Conservation (phyloP, 306 rosid species). For the Purshia tridentata region DNA sequence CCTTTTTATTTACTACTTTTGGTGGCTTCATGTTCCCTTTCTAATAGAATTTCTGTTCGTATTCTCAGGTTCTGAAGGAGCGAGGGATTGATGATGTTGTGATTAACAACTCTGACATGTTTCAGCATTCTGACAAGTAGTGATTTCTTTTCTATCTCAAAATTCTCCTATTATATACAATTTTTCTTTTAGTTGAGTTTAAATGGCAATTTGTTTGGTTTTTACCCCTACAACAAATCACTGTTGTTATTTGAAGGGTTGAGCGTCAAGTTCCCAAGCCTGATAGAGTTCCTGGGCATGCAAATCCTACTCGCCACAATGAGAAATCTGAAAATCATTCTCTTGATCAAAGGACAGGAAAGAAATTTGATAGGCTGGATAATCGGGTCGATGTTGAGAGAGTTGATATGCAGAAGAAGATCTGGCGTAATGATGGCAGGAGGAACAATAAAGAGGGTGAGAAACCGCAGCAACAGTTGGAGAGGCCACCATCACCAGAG, state of each 20-base stretch:
- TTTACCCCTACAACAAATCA: constrained; percentile 1
- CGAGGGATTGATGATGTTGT: constrained; percentile 75
- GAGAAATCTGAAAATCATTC: constrained; percentile 51
- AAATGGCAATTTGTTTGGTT: constrained; percentile 10
- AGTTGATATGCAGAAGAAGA: constrained; percentile 63
- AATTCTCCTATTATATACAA: background rate
- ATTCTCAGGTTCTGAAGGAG: constrained; percentile 84
- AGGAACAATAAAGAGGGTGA: constrained; percentile 57
- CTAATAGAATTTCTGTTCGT: constrained; percentile 25
- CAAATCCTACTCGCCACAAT: constrained; percentile 36
- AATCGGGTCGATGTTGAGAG: constrained; percentile 58
- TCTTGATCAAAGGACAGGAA: constrained; percentile 62
- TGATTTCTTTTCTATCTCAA: constrained; percentile 8
- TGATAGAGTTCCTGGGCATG: constrained; percentile 52
- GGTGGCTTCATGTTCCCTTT: constrained; percentile 20
- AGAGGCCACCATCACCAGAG: constrained; percentile 86
- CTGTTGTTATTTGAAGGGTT: constrained; percentile 47
- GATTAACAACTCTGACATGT: constrained; percentile 46
- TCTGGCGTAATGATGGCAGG: constrained; percentile 62
- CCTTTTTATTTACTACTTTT: background rate
- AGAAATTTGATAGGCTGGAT: constrained; percentile 66
- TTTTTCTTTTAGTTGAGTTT: background rate
- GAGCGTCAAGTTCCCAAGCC: constrained; percentile 52
- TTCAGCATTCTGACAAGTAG: constrained; percentile 67
- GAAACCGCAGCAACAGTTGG: constrained; percentile 52